Evolutionary conservation across 805 yeast species (phyloP).

Genomic region (Suhomyces sp.): DNA sequence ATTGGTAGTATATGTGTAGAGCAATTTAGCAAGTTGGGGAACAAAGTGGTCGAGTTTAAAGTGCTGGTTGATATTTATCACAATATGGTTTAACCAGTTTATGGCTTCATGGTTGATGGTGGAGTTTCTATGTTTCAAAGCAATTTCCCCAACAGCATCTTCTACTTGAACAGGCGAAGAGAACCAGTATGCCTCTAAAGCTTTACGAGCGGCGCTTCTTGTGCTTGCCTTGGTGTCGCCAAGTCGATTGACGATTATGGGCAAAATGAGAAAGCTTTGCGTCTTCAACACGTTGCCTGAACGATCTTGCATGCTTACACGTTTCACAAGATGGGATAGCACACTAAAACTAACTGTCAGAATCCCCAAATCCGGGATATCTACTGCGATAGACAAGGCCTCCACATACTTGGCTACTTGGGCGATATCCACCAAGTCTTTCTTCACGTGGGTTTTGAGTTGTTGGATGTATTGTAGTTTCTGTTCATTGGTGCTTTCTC

Average conservation of each 20-base stretch:
- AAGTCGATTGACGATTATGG: conserved; percentile 48
- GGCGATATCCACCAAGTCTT: conserved; percentile 50
- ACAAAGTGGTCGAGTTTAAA: conserved; percentile 29
- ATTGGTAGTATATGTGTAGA: conserved; percentile 9
- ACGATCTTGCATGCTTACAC: conserved; percentile 57
- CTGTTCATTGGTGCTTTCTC: conserved; percentile 8
- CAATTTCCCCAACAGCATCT: conserved; percentile 40
- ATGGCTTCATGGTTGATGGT: conserved; percentile 43
- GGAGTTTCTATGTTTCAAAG: conserved; percentile 38
- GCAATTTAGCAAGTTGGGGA: conserved; percentile 19
- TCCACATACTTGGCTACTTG: conserved; percentile 52
- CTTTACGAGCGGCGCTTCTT: conserved; percentile 45
- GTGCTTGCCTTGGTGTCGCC: conserved; percentile 39
- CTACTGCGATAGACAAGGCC: conserved; percentile 45
- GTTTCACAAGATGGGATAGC: conserved; percentile 53
- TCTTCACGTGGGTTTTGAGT: conserved; percentile 53
- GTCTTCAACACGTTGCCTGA: conserved; percentile 35
- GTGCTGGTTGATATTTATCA: conserved; percentile 30
- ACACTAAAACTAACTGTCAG: conserved; percentile 47
- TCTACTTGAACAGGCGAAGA: conserved; percentile 51
- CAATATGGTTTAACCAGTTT: conserved; percentile 42
- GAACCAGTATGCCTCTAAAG: conserved; percentile 55
- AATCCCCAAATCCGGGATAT: conserved; percentile 36
- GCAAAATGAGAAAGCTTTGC: conserved; percentile 46
- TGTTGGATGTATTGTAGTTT: conserved; percentile 23